Evolutionary conservation across 805 yeast genomes (phyloP).

Genomic region (Saccharomycopsis amapae): DNA sequence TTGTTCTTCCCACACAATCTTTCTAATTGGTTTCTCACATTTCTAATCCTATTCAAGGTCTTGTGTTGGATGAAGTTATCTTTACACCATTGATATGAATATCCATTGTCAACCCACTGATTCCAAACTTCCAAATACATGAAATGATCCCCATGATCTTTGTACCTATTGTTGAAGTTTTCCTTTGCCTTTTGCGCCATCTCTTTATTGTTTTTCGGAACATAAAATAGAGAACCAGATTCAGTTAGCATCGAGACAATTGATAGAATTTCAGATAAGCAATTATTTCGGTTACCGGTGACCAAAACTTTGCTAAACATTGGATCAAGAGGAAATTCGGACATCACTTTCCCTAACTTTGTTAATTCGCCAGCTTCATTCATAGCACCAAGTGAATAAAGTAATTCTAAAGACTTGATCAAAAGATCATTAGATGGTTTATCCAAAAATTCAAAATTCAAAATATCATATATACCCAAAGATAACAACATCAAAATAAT

Average conservation of each 20-base stretch:
- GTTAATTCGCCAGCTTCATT: conserved; percentile 76
- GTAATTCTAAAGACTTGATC: conserved; percentile 65
- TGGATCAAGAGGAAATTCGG: conserved; percentile 89
- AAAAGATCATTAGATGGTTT: conserved; percentile 72
- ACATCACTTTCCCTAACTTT: conserved; percentile 72
- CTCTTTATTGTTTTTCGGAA: conserved; percentile 61
- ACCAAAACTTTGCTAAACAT: conserved; percentile 74
- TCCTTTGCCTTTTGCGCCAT: conserved; percentile 60
- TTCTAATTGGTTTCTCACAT: conserved; percentile 63
- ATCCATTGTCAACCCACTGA: conserved; percentile 67
- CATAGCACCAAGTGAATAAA: conserved; percentile 84
- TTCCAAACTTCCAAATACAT: conserved; percentile 66
- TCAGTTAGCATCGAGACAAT: conserved; percentile 82
- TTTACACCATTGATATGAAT: conserved; percentile 72
- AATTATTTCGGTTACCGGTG: conserved; percentile 33
- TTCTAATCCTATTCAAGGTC: conserved; percentile 59
- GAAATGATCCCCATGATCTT: conserved; percentile 68
- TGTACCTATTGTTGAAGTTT: conserved; percentile 38
- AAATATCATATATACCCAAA: conserved; percentile 74
- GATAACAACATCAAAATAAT: conserved; percentile 73
- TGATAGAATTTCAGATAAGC: conserved; percentile 62
- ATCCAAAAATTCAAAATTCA: conserved; percentile 86
- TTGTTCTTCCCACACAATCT: conserved; percentile 51
- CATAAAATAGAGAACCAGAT: conserved; percentile 57
- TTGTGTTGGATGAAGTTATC: conserved; percentile 77